A percentile compares a stretch with the other conserved stretches of the same genome.
phyloP scores from a whole-genome alignment of 139 green algal species.

The Ettlia oleoabundans region DNA sequence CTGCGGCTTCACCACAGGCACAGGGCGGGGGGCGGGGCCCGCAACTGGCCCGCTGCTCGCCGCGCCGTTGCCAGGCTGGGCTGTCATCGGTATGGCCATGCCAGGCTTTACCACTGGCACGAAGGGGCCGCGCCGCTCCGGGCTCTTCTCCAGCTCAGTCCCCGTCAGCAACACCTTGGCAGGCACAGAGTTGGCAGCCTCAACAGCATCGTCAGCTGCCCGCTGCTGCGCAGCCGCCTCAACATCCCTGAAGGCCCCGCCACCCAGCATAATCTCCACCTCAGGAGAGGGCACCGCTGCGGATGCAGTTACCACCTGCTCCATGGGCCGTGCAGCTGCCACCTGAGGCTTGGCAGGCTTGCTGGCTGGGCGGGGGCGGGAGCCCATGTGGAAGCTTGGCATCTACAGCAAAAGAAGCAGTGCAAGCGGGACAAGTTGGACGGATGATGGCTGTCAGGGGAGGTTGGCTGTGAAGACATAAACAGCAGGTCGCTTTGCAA shows the following conservation, averaged over 20 bases:
- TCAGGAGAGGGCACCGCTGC: not conserved
- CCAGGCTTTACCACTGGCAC: slow-evolving; percentile 23
- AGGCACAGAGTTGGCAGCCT: not conserved
- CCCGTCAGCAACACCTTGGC: slow-evolving; percentile 19
- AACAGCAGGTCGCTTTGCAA: too few relatives aligned
- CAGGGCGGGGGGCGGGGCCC: slow-evolving; percentile 2
- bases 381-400: slow-evolving; percentile 1
- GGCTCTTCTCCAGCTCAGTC: slow-evolving; percentile 32
- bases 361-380: not conserved
- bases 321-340: not conserved
- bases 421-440: not conserved
- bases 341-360: slow-evolving; percentile 1
- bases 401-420: not conserved
- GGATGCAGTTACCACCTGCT: not conserved
- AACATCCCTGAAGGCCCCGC: slow-evolving; percentile 12
- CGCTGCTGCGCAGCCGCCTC: not conserved
- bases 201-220: too few relatives aligned
- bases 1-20: slow-evolving; percentile 43
- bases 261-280: not conserved
- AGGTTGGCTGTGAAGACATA: too few relatives aligned
- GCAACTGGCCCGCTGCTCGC: not conserved
- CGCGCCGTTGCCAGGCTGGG: not conserved
- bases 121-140: slow-evolving; percentile 3
- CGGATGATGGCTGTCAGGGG: too few relatives aligned
- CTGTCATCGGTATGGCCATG: too few relatives aligned